A percentile compares a stretch with the other conserved stretches of the same genome.
Evolutionary conservation across 225 moss, liverwort and hornwort species (phyloP).

Genomic region (Anthoceros angustus): DNA sequence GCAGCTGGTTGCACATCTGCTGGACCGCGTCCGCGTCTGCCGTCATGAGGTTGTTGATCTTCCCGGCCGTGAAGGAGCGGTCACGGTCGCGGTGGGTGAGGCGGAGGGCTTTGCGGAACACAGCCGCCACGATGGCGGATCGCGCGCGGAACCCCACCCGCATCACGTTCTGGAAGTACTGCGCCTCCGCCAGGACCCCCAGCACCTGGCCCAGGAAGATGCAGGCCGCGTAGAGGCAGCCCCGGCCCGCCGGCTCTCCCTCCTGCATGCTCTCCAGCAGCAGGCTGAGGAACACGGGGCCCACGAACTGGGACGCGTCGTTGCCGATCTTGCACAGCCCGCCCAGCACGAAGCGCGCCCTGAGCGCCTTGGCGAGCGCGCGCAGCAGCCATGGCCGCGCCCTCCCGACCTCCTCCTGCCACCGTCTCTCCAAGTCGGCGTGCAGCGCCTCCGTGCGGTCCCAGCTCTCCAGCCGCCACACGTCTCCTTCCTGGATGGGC

Average conservation of each 20-base stretch:
- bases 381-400: background rate
- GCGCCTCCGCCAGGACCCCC: constrained; percentile 52
- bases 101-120: constrained; percentile 57
- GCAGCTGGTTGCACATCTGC: constrained; percentile 64
- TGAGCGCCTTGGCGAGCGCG: background rate
- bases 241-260: constrained; percentile 58
- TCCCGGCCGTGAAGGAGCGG: constrained; percentile 39
- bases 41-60: constrained; percentile 73
- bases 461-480: constrained; percentile 17
- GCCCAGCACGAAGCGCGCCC: background rate
- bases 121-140: constrained; percentile 35
- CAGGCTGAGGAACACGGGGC: constrained; percentile 34
- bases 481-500: constrained; percentile 19
- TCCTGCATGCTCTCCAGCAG: constrained; percentile 70
- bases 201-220: constrained; percentile 61
- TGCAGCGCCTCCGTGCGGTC: constrained; percentile 9
- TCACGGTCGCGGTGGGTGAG: constrained; percentile 51
- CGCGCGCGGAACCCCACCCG: constrained; percentile 48
- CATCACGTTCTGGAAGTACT: constrained; percentile 69
- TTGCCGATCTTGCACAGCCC: constrained; percentile 28
- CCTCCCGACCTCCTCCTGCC: background rate
- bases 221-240: constrained; percentile 51
- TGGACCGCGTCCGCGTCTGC: constrained; percentile 52
- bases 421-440: background rate
- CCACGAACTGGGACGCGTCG: constrained; percentile 51